These are phyloP conservation scores for Podaxis sp. DNA, from an alignment of 768 basidiomycete species.

Conservation along the genomic window DNA sequence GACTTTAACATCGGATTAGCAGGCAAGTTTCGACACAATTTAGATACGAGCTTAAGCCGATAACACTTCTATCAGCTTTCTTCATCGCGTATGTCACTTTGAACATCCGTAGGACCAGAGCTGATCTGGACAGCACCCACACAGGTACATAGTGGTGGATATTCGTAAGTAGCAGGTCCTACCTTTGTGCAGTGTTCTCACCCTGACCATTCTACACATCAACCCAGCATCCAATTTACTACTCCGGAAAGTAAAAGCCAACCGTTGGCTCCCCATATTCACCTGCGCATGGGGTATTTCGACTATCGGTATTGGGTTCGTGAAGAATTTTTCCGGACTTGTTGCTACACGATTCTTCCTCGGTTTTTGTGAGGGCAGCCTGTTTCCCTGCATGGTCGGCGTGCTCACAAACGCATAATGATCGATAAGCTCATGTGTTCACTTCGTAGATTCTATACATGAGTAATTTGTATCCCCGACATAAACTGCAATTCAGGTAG, in stretches of 20 bases:
- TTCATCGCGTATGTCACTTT: not conserved
- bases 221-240: slow-evolving; percentile 1
- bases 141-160: slow-evolving; percentile 4
- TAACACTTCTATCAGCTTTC: not conserved
- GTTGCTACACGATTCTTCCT: slow-evolving; percentile 26
- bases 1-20: slow-evolving; percentile 25
- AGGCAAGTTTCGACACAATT: not conserved
- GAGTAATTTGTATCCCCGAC: slow-evolving; percentile 32
- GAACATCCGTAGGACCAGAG: not conserved
- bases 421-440: not conserved
- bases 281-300: slow-evolving; percentile 3
- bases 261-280: slow-evolving; percentile 5
- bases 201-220: not conserved
- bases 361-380: slow-evolving; percentile 28
- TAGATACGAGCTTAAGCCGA: not conserved
- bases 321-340: slow-evolving; percentile 23
- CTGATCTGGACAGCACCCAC: not conserved
- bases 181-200: not conserved
- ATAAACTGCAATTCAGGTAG: slow-evolving; percentile 23
- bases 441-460: slow-evolving; percentile 29
- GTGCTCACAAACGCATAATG: too few species aligned
- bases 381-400: slow-evolving; percentile 31
- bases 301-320: slow-evolving; percentile 21
- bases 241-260: not conserved
- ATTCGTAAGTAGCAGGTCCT: not conserved